A percentile compares a stretch with the other conserved stretches of the same genome.
These are phyloP conservation scores for Vitis cinerea DNA, from an alignment of 164 flowering plant genomes.

Conservation along the genomic window DNA sequence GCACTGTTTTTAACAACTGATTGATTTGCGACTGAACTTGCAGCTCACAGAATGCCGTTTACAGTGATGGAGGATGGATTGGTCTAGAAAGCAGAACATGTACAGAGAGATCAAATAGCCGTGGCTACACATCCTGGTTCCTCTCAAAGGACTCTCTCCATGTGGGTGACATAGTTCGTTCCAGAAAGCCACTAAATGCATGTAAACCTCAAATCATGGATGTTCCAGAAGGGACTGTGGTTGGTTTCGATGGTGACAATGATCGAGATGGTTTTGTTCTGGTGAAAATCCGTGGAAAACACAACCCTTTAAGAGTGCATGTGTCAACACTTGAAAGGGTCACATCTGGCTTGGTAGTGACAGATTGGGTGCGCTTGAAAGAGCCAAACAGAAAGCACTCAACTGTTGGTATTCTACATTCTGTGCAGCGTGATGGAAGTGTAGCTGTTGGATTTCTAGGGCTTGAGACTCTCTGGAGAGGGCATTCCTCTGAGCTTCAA, in stretches of 20 bases:
- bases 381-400: constrained; percentile 70
- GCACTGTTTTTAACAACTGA: not conserved
- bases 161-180: constrained; percentile 80
- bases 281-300: constrained; percentile 79
- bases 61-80: constrained; percentile 43
- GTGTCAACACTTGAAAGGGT: constrained; percentile 70
- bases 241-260: constrained; percentile 56
- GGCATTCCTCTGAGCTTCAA: constrained; percentile 60
- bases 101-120: constrained; percentile 26
- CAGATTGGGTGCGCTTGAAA: constrained; percentile 86
- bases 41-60: constrained; percentile 60
- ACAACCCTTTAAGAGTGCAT: constrained; percentile 76
- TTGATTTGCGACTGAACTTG: constrained; percentile 22
- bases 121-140: constrained; percentile 71
- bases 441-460: constrained; percentile 75
- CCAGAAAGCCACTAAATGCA: constrained; percentile 71
- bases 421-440: constrained; percentile 63
- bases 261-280: constrained; percentile 59
- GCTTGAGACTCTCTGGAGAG: constrained; percentile 78
- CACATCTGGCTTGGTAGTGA: constrained; percentile 73
- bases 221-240: constrained; percentile 76
- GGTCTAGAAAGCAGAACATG: constrained; percentile 31
- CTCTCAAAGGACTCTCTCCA: constrained; percentile 75
- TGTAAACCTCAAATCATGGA: constrained; percentile 70
- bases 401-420: constrained; percentile 82